A percentile compares a stretch with the other conserved stretches of the same genome.
These are phyloP conservation scores for Ramicandelaber brevisporus DNA, from an alignment of 192 early-diverging fungal species.

Conservation along the genomic window DNA sequence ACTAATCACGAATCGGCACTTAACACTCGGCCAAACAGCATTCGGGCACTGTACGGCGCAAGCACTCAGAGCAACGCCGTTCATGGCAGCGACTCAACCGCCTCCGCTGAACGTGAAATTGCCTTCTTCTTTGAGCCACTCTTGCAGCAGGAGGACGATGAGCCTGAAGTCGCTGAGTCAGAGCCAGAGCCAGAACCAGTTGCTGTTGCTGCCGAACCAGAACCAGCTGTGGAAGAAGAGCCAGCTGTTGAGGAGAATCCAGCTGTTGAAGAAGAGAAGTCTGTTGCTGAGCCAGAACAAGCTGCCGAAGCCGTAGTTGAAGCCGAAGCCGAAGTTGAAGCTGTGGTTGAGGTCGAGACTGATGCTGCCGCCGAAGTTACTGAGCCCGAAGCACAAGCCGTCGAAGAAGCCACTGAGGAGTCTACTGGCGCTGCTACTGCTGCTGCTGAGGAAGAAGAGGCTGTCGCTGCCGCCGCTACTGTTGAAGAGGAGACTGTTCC, in stretches of 20 bases:
- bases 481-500: too few relatives aligned
- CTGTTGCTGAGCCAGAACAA: neutral
- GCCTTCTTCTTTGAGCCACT: conserved; percentile 15
- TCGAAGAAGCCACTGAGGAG: neutral
- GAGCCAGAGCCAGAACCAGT: neutral
- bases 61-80: conserved; percentile 19
- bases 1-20: conserved; percentile 12
- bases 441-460: neutral
- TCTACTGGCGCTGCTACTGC: neutral
- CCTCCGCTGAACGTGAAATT: conserved; percentile 13
- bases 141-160: conserved; percentile 6
- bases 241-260: neutral
- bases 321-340: neutral
- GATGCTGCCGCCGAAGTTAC: neutral
- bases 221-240: neutral
- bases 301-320: neutral
- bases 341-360: neutral
- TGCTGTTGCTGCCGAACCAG: neutral
- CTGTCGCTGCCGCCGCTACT: neutral
- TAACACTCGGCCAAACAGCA: conserved; percentile 9
- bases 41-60: conserved; percentile 20
- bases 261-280: neutral
- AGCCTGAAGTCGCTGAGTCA: neutral
- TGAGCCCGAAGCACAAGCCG: neutral
- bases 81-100: conserved; percentile 24